These are phyloP conservation scores for Juglanconis oblonga DNA, from an alignment of 2,329 filamentous ascomycete genomes.

Conservation along the genomic window DNA sequence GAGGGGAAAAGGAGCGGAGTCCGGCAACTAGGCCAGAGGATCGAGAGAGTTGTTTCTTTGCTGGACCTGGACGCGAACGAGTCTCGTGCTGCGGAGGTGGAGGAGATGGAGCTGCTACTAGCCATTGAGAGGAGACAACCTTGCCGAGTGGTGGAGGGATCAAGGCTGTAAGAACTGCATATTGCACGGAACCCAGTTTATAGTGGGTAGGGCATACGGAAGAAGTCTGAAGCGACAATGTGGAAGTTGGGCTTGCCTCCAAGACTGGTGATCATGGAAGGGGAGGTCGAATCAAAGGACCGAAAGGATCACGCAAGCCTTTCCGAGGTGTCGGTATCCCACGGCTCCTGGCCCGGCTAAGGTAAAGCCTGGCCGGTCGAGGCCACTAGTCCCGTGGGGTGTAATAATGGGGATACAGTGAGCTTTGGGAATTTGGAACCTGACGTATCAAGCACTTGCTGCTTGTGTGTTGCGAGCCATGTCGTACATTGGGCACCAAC, in stretches of 20 bases:
- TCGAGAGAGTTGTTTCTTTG: constrained; percentile 7
- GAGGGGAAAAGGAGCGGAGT: background rate
- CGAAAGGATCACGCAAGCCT: constrained; percentile 2
- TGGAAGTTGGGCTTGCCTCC: background rate
- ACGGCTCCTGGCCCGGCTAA: background rate
- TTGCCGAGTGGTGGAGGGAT: constrained; percentile 5
- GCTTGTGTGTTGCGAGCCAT: no score
- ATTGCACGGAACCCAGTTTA: background rate
- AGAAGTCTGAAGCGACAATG: background rate
- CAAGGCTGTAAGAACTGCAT: constrained; percentile 5
- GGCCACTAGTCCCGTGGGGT: constrained; percentile 11
- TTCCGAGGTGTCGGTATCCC: constrained; percentile 10
- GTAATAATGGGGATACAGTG: background rate
- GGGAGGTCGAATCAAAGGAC: constrained; percentile 1
- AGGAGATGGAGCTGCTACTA: background rate
- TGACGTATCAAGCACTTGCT: no score
- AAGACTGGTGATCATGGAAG: background rate
- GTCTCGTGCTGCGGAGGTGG: constrained; percentile 5
- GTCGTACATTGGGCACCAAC: no score
- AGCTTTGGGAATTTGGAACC: no score
- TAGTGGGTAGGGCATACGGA: background rate
- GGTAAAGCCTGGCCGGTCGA: constrained; percentile 8
- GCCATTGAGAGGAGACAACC: constrained; percentile 1
- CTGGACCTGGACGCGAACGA: background rate
- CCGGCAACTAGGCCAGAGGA: constrained; percentile 2